Evolutionary conservation across 2,329 filamentous ascomycete genomes (phyloP), one percentile per base, ranked within the genome.

Genomic region (Bimuria novae-zelandiae): DNA sequence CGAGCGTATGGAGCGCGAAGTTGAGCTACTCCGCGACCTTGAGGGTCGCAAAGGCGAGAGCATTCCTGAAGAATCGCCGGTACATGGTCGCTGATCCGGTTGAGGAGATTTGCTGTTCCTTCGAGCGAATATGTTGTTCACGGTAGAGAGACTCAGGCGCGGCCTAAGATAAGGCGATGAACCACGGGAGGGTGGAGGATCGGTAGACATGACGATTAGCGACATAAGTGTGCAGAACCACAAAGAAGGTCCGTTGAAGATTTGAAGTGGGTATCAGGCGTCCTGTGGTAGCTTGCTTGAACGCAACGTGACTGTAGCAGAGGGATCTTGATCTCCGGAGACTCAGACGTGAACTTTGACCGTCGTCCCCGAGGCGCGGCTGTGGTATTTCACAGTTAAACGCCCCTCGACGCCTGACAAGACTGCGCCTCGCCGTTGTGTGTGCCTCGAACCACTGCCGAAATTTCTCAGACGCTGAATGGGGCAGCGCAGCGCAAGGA

Each of bases 11-110:
- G 65, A 67, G 36, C 58, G 60, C 10, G 68, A 66, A 14, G 59
- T 60, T 32, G 65, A 64, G 54, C 65, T 70, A 27, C 59, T 68
- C 49, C 57, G 67, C 11, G 65, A 66, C 56, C 45, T 54, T 23
- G 59, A 50, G 14, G 56, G 56, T 32, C 55, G 42, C 30, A 52
- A 58, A 36, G 63, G 63, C 7, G 60, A 56, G 7, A 65, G 45
- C 2, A 59, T 53, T 33, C 59, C 33, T 14, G 32, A 21, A 6
- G 29, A 29, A 16, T 47, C 14, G 8, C 27, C 44, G 14, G 44
- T 39, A 39, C 33, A 46, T 1, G 21, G 33, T 14, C 21, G 43
- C 19, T 36, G 22, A 21, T 47, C 44, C 7, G 44, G 33, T 12
- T 29, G 25, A 19, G 46, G 37, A 12, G 54, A 33, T 43, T 37